Evolutionary conservation across 1,284 basidiomycete species (phyloP).

Genomic region (Ceratobasidium sp.): DNA sequence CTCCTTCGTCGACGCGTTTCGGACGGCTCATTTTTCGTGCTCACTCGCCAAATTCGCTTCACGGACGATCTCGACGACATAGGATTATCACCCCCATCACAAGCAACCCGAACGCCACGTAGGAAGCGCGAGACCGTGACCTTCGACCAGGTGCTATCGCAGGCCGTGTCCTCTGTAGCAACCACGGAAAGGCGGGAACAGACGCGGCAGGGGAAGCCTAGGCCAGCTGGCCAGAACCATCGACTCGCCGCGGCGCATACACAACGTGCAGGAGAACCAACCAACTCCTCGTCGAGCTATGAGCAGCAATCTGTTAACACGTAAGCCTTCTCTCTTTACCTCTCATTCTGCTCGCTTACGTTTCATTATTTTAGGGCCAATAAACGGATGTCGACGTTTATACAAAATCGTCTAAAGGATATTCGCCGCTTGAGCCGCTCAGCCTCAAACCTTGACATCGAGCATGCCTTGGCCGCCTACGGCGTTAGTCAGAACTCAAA

Average conservation of each 20-base stretch:
- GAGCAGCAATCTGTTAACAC: slow-evolving; percentile 31
- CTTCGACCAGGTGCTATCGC: slow-evolving; percentile 44
- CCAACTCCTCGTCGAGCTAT: slow-evolving; percentile 29
- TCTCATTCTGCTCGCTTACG: not conserved
- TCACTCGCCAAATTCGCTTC: slow-evolving; percentile 33
- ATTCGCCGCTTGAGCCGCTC: slow-evolving; percentile 23
- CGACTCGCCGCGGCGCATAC: slow-evolving; percentile 42
- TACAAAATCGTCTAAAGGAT: slow-evolving; percentile 38
- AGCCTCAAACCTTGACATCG: slow-evolving; percentile 1
- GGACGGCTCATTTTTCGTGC: slow-evolving; percentile 44
- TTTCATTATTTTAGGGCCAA: slow-evolving; percentile 4
- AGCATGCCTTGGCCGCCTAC: slow-evolving; percentile 39
- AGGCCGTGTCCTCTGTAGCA: slow-evolving; percentile 37
- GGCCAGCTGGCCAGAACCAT: not conserved
- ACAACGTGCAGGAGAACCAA: slow-evolving; percentile 27
- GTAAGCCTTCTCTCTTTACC: not conserved
- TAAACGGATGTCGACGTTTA: slow-evolving; percentile 44
- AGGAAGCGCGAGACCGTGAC: slow-evolving; percentile 39
- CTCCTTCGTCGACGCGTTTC: slow-evolving; percentile 40
- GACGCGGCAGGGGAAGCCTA: slow-evolving; percentile 1
- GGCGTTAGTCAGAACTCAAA: slow-evolving; percentile 3
- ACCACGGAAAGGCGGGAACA: slow-evolving; percentile 14
- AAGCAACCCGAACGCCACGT: not conserved
- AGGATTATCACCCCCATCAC: not conserved
- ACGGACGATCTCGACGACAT: slow-evolving; percentile 29